Percentiles rank a stretch among this genome's conserved stretches.
phyloP scores from a whole-genome alignment of 2,329 filamentous ascomycete species.

The Claviceps digitariae region DNA sequence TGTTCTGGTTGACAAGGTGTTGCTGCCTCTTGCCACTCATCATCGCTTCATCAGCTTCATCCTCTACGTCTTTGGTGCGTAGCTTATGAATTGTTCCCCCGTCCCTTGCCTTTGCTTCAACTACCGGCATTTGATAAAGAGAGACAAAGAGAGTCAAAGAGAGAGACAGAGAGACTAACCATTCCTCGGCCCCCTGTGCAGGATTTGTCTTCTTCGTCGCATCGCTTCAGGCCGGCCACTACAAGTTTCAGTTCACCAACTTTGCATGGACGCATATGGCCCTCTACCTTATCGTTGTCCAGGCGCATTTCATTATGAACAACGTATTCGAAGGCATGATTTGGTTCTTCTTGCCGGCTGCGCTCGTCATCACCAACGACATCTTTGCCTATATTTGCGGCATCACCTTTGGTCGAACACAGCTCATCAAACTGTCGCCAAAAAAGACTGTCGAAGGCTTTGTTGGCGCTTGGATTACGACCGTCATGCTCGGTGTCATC shows the following conservation, averaged over 20 bases:
- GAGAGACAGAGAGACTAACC: background rate
- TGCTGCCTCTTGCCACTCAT: conserved; percentile 88
- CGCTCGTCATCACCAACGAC: conserved; percentile 94
- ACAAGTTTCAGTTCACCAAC: conserved; percentile 97
- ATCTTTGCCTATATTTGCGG: conserved; percentile 97
- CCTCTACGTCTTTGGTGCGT: conserved; percentile 87
- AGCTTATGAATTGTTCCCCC: background rate
- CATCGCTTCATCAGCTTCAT: conserved; percentile 98
- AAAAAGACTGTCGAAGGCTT: conserved; percentile 99
- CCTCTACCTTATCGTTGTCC: conserved; percentile 90
- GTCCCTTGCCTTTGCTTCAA: background rate
- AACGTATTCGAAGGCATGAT: conserved; percentile 99
- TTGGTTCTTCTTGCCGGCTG: conserved; percentile 95
- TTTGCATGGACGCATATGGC: conserved; percentile 99
- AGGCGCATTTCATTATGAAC: conserved; percentile 99
- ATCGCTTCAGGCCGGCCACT: conserved; percentile 87
- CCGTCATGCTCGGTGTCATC: conserved; percentile 68
- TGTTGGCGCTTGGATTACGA: conserved; percentile 91
- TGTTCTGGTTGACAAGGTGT: conserved; percentile 81
- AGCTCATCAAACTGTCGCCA: conserved; percentile 92
- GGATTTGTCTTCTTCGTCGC: conserved; percentile 97
- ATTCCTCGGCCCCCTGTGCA: conserved; percentile 20
- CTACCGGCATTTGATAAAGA: background rate
- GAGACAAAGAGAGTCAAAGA: too few species aligned
- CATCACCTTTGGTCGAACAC: conserved; percentile 90